Conservation (phyloP, 1,139 yeast genomes). For the Debaryomyces fabryi region DNA sequence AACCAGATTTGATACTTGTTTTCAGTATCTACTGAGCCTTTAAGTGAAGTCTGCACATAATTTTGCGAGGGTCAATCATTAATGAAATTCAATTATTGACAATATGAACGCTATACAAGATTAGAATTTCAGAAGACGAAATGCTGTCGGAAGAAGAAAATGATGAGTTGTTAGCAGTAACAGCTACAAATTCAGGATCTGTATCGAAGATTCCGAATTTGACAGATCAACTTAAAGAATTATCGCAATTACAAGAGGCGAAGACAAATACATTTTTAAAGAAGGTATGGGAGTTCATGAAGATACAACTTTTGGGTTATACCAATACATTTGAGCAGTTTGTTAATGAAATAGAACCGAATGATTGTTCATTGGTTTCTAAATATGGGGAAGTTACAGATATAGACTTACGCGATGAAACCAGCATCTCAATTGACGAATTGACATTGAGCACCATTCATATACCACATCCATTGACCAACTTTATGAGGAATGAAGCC, state of each 20-base stretch:
- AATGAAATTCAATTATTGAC: neutral
- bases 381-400: conserved; percentile 46
- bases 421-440: conserved; percentile 32
- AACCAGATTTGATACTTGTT: neutral
- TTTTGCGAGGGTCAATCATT: neutral
- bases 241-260: conserved; percentile 14
- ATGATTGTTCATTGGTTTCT: conserved; percentile 56
- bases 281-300: conserved; percentile 31
- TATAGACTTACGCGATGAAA: conserved; percentile 30
- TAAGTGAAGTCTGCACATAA: neutral
- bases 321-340: conserved; percentile 42
- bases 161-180: conserved; percentile 6
- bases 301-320: conserved; percentile 25
- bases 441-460: conserved; percentile 47
- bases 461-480: conserved; percentile 56
- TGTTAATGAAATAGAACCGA: conserved; percentile 48
- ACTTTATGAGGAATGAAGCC: conserved; percentile 46
- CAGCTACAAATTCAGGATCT: neutral
- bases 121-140: neutral
- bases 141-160: conserved; percentile 11
- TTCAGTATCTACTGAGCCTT: neutral
- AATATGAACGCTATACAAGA: neutral
- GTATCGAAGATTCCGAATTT: neutral
- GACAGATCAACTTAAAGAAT: conserved; percentile 7
- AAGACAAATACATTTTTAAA: conserved; percentile 25